phyloP scores from a whole-genome alignment of 345 rosid species.

The Syzygium jambos region DNA sequence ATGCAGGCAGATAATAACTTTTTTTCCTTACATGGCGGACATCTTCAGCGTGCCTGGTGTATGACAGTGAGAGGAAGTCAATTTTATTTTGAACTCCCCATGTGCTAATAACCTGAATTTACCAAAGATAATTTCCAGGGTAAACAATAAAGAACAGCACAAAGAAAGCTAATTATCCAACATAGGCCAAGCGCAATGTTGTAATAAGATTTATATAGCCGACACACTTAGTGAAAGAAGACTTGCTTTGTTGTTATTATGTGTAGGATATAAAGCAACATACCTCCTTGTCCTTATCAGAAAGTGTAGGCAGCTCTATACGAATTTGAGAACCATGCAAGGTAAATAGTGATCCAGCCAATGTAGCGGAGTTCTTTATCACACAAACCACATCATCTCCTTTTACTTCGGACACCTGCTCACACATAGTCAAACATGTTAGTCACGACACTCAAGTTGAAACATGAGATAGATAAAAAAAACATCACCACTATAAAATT shows the following conservation, averaged over 20 bases:
- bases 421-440: slow-evolving; percentile 5
- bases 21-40: slow-evolving; percentile 61
- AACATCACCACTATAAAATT: neutral
- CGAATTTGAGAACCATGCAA: slow-evolving; percentile 83
- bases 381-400: slow-evolving; percentile 80
- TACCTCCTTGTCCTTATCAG: slow-evolving; percentile 90
- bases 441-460: neutral
- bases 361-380: slow-evolving; percentile 79
- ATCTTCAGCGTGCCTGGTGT: slow-evolving; percentile 92
- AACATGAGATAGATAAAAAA: neutral
- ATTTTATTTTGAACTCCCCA: slow-evolving; percentile 97
- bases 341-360: slow-evolving; percentile 85
- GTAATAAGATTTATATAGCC: neutral
- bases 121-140: neutral
- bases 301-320: slow-evolving; percentile 80
- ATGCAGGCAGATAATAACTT: neutral
- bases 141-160: neutral
- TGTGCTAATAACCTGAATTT: slow-evolving; percentile 62
- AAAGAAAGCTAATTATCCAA: neutral
- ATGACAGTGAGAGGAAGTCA: slow-evolving; percentile 90
- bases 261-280: neutral
- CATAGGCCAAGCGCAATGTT: neutral
- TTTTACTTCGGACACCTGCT: slow-evolving; percentile 74
- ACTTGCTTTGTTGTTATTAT: neutral
- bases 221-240: no score